Conservation (phyloP, 2,329 filamentous ascomycete species). For the Fonsecaea nubica region DNA sequence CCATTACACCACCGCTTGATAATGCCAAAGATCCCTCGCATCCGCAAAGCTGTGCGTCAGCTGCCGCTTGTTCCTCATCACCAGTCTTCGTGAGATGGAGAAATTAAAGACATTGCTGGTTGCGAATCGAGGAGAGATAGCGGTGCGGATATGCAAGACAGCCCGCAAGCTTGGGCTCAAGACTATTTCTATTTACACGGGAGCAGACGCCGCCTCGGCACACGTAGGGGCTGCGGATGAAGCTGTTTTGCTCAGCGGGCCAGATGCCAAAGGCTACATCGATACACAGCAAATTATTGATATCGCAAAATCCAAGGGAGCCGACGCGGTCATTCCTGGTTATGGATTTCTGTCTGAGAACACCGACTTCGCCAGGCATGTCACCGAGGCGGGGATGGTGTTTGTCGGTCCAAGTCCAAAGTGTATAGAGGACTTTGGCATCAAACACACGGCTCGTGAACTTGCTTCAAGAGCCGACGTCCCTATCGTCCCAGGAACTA, state of each 20-base stretch:
- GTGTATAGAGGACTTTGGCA: conserved; percentile 62
- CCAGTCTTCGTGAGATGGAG: conserved; percentile 42
- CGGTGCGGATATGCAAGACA: conserved; percentile 59
- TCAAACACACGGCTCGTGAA: conserved; percentile 64
- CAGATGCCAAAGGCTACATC: conserved; percentile 56
- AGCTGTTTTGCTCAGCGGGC: conserved; percentile 57
- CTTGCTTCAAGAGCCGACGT: conserved; percentile 61
- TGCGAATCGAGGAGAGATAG: conserved; percentile 67
- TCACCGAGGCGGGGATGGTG: conserved; percentile 61
- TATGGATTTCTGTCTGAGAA: conserved; percentile 73
- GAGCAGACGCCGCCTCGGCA: conserved; percentile 60
- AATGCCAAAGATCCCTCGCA: conserved; percentile 13
- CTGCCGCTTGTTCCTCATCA: neutral
- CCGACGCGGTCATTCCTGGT: conserved; percentile 68
- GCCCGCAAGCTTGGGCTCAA: conserved; percentile 53
- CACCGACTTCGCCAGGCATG: conserved; percentile 63
- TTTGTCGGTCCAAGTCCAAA: conserved; percentile 66
- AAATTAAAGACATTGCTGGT: conserved; percentile 60
- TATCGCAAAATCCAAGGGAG: conserved; percentile 58
- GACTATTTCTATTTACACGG: conserved; percentile 65
- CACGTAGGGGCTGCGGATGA: conserved; percentile 63
- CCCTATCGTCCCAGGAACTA: conserved; percentile 62
- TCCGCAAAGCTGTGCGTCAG: neutral
- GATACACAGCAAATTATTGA: conserved; percentile 51
- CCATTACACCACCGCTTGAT: conserved; percentile 3